These are phyloP conservation scores for Zygnema circumcarinatum DNA, from an alignment of 139 green algal genomes.

Conservation along the genomic window DNA sequence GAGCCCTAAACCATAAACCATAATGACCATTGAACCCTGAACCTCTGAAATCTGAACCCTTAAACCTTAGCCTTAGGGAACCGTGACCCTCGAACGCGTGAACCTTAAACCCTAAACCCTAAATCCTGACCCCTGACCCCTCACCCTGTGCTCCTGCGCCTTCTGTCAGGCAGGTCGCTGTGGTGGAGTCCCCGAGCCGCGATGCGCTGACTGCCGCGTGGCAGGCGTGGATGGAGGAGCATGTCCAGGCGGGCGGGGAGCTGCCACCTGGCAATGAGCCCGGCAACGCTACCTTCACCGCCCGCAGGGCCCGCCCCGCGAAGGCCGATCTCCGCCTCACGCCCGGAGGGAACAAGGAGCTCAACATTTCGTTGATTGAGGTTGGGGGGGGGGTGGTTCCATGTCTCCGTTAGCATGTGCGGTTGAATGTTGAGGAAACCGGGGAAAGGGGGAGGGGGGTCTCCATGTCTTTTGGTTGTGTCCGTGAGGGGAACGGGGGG, in stretches of 20 bases:
- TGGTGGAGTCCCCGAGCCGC: conserved; percentile 25
- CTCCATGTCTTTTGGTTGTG: too few species aligned
- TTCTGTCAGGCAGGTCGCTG: conserved; percentile 7
- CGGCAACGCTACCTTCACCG: conserved; percentile 55
- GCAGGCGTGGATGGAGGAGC: conserved; percentile 60
- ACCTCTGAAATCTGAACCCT: too few species aligned
- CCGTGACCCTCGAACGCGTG: too few species aligned
- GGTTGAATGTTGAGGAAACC: neutral
- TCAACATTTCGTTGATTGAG: conserved; percentile 49
- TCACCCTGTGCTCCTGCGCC: neutral
- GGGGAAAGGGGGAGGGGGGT: neutral
- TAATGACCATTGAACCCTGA: too few species aligned
- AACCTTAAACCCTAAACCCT: too few species aligned
- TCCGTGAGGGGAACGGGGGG: too few species aligned
- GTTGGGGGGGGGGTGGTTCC: neutral
- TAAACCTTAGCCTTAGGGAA: too few species aligned
- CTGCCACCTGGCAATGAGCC: conserved; percentile 55
- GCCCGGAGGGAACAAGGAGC: conserved; percentile 40
- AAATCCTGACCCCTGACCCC: too few species aligned
- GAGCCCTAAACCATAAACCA: too few species aligned
- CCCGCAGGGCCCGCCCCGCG: neutral
- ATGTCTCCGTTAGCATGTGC: neutral
- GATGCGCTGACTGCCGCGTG: conserved; percentile 38
- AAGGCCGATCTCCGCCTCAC: conserved; percentile 59
- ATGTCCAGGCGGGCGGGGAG: conserved; percentile 33